Conservation (phyloP, 345 rosid genomes). For the Raphanus sativus region DNA sequence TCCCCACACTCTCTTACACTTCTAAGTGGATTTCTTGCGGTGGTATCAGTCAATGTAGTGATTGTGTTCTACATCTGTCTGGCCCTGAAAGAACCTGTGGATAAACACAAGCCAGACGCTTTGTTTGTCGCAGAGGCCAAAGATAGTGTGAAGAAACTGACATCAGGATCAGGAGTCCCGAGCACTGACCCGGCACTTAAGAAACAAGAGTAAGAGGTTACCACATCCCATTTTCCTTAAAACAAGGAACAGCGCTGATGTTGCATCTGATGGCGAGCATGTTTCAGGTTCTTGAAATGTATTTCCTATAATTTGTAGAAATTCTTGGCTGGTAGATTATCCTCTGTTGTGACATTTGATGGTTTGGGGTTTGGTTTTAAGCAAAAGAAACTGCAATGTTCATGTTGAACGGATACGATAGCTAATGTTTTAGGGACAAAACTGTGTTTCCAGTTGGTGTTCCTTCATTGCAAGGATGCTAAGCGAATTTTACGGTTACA, state of each 20-base stretch:
- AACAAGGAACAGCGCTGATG: background rate
- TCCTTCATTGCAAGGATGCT: background rate
- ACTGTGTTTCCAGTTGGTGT: slow-evolving; percentile 1
- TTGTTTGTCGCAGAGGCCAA: slow-evolving; percentile 70
- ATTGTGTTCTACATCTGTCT: slow-evolving; percentile 78
- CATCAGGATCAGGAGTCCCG: slow-evolving; percentile 38
- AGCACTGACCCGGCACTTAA: slow-evolving; percentile 45
- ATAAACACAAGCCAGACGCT: slow-evolving; percentile 86
- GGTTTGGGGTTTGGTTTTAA: slow-evolving; percentile 18
- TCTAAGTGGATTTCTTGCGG: slow-evolving; percentile 84
- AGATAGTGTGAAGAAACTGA: slow-evolving; percentile 59
- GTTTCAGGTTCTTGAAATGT: slow-evolving; percentile 8
- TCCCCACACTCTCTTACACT: slow-evolving; percentile 70
- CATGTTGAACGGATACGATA: background rate
- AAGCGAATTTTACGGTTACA: background rate
- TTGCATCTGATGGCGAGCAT: slow-evolving; percentile 19
- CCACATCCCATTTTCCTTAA: background rate
- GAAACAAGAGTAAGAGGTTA: slow-evolving; percentile 46
- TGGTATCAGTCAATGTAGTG: slow-evolving; percentile 82
- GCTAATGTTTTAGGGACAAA: slow-evolving; percentile 3
- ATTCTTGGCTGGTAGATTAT: background rate
- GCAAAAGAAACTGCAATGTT: slow-evolving; percentile 2
- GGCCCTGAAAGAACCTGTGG: slow-evolving; percentile 84
- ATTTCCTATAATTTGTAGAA: slow-evolving; percentile 18
- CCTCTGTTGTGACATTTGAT: slow-evolving; percentile 5